Conservation (phyloP, 768 basidiomycete genomes). For the Rhodotorula taiwanensis region DNA sequence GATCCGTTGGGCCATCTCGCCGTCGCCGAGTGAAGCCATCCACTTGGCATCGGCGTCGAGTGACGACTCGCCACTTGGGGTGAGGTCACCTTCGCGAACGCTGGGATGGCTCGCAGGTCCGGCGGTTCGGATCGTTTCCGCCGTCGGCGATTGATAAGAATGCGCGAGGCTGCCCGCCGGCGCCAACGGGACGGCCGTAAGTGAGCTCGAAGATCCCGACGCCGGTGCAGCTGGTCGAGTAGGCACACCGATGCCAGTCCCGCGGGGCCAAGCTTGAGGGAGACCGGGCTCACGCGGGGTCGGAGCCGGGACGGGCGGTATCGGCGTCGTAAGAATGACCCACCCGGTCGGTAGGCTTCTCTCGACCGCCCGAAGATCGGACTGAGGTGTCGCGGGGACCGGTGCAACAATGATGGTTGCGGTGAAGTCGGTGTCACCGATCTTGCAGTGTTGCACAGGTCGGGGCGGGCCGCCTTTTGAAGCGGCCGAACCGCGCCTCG, state of each 20-base stretch:
- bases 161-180: too few species aligned
- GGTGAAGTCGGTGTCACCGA: too few species aligned
- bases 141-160: not conserved
- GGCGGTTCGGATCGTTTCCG: not conserved
- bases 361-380: too few species aligned
- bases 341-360: too few species aligned
- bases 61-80: not conserved
- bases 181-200: not conserved
- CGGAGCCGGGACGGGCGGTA: not conserved
- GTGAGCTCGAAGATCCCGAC: not conserved
- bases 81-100: not conserved
- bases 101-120: too few species aligned
- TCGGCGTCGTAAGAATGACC: slow-evolving; percentile 6
- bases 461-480: too few species aligned
- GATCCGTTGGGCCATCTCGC: slow-evolving; percentile 21
- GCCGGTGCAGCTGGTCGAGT: not conserved
- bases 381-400: too few species aligned
- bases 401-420: too few species aligned
- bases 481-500: too few species aligned
- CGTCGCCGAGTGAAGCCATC: slow-evolving; percentile 1
- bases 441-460: too few species aligned
- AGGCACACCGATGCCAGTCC: not conserved
- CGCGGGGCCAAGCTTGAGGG: not conserved
- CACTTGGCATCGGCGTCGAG: not conserved
- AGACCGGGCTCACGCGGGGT: not conserved